Conservation (phyloP, 805 yeast species). For the Yueomyces sp. region DNA sequence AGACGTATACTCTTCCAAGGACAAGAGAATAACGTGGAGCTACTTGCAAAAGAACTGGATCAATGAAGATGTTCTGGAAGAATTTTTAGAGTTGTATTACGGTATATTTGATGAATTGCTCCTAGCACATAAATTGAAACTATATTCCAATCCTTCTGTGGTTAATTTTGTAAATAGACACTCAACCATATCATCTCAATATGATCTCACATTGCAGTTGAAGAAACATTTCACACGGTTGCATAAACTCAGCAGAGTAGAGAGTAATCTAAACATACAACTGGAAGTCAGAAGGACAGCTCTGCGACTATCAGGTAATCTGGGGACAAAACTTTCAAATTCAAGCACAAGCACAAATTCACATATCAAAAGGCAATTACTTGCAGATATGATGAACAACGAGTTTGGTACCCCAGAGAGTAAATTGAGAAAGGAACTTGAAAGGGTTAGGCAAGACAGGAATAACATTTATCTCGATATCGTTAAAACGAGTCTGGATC, state of each 20-base stretch:
- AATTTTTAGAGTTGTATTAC: conserved; percentile 46
- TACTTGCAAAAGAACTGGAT: conserved; percentile 23
- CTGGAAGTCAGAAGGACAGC: conserved; percentile 38
- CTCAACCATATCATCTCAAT: conserved; percentile 58
- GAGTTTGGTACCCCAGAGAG: conserved; percentile 4
- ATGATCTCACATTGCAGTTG: conserved; percentile 44
- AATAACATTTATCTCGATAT: conserved; percentile 28
- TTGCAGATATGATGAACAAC: conserved; percentile 15
- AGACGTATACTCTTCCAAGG: not conserved
- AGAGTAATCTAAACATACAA: conserved; percentile 21
- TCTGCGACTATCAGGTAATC: conserved; percentile 7
- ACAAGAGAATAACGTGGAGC: conserved; percentile 1
- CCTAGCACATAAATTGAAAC: conserved; percentile 36
- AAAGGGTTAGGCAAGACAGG: conserved; percentile 25
- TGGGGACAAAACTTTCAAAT: conserved; percentile 21
- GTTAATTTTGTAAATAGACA: conserved; percentile 34
- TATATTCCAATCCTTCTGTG: conserved; percentile 15
- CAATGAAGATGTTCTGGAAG: conserved; percentile 35
- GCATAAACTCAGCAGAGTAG: conserved; percentile 2
- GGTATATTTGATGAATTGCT: conserved; percentile 52
- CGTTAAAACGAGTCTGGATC: conserved; percentile 31
- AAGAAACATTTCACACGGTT: conserved; percentile 36
- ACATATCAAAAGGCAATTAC: conserved; percentile 18
- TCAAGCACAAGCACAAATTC: conserved; percentile 4
- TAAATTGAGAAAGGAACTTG: conserved; percentile 18